A percentile compares a stretch with the other conserved stretches of the same genome.
phyloP scores from a whole-genome alignment of 306 rosid genomes.

The Biancaea sappan region DNA sequence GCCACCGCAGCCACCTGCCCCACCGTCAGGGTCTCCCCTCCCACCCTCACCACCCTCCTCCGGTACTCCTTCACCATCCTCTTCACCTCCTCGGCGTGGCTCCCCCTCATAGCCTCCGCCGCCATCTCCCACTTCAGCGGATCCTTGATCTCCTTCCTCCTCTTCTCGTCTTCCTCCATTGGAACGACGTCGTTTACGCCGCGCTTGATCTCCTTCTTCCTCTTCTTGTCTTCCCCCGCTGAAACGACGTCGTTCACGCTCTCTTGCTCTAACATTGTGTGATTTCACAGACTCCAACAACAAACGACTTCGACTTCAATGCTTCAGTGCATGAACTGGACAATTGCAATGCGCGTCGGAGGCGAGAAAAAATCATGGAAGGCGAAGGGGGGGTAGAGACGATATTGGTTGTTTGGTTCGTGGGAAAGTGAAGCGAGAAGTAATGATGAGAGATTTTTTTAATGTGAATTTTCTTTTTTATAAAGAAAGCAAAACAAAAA shows the following conservation, averaged over 20 bases:
- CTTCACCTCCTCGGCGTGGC: slow-evolving; percentile 68
- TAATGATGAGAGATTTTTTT: neutral
- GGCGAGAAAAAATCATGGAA: neutral
- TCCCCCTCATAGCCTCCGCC: slow-evolving; percentile 56
- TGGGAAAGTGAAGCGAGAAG: neutral
- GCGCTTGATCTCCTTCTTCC: neutral
- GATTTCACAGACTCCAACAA: neutral
- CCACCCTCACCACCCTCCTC: slow-evolving; percentile 50
- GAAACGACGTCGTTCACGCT: neutral
- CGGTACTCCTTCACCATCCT: slow-evolving; percentile 63
- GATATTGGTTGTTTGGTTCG: neutral
- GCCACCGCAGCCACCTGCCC: slow-evolving; percentile 66
- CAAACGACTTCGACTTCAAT: neutral
- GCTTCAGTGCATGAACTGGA: neutral
- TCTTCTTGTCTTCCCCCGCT: neutral
- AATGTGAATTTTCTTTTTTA: neutral
- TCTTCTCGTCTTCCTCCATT: neutral
- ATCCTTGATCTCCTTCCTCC: slow-evolving; percentile 27
- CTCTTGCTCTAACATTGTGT: neutral
- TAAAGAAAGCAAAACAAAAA: neutral
- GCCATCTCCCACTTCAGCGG: slow-evolving; percentile 58
- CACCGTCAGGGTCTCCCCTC: slow-evolving; percentile 57
- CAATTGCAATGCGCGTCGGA: neutral
- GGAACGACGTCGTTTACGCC: neutral
- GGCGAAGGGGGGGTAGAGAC: neutral